Percentiles rank a stretch among this genome's conserved stretches.
These are phyloP conservation scores for Durio zibethinus DNA, from an alignment of 345 rosid genomes.

Conservation along the genomic window DNA sequence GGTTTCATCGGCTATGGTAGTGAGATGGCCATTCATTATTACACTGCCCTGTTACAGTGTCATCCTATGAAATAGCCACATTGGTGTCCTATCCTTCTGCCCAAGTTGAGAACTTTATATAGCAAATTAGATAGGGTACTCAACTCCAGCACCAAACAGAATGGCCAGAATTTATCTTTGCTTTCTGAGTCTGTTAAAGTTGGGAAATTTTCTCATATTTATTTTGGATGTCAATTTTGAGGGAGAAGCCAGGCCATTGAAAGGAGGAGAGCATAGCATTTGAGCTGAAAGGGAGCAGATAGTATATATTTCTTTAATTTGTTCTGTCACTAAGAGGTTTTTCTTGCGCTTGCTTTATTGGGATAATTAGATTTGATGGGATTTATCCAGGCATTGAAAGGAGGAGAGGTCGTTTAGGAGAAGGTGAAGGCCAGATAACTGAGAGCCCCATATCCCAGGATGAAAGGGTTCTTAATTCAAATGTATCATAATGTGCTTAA, in stretches of 20 bases:
- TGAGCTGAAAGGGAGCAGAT: neutral
- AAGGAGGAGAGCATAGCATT: neutral
- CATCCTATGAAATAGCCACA: neutral
- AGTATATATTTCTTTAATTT: no score
- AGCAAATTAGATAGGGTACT: no score
- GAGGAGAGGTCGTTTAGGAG: conserved; percentile 57
- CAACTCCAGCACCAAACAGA: neutral
- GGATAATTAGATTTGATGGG: neutral
- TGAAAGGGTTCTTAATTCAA: conserved; percentile 33
- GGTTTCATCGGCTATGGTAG: neutral
- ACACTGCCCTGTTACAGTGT: neutral
- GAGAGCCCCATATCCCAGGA: conserved; percentile 38
- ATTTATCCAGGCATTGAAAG: conserved; percentile 68
- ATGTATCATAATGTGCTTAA: conserved; percentile 31
- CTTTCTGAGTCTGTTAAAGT: neutral
- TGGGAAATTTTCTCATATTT: no score
- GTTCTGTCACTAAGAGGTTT: neutral
- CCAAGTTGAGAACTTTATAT: no score
- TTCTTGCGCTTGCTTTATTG: conserved; percentile 8
- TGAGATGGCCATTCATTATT: neutral
- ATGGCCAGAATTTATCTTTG: no score
- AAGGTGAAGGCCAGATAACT: conserved; percentile 38
- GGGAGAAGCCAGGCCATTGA: neutral
- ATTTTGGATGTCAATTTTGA: neutral
- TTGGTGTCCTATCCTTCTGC: neutral